Base-by-base conservation (phyloP, 441 rosid species). In the Arabidopsis hybrid region DNA sequence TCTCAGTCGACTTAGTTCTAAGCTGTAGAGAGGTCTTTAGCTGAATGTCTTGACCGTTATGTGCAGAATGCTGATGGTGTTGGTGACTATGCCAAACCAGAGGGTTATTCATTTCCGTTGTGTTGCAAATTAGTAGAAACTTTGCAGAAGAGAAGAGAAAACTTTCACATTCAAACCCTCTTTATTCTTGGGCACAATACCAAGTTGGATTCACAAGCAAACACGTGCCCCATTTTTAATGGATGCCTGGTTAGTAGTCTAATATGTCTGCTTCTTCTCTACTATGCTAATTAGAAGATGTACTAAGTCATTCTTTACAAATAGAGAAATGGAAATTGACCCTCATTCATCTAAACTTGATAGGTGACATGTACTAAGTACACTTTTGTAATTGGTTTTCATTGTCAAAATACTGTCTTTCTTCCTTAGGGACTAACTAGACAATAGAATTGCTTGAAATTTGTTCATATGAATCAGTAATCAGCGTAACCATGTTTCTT, bases 181-280 rank as follows among this genome's bases (percentile, higher is more conserved):
- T 83, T 78, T 71, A 85, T 91, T 81, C 93, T 93, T 73, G 73
- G 82, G 39, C 88, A 91, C 45, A 93, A 93, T 76, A 93, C 98
- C 71, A 84, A 72, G 84, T 38, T 61, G 72, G 96, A 93, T 74
- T 79, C 87, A 45, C 82, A 79, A 72, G 86, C 86, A 65, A 85
- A 79, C 60, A 73, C 93, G 12, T 80, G 67, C 74, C 97, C 98
- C 18, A 75, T 91, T 79, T 84, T 86, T 73, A 82, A 77, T 60
- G 98, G 98, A 17, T 79, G 86, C 57, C 64, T 91, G 95, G 98
- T 89, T 21, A 21, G 26, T 11, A 73, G 88, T n/a, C 74, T 65
- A 39, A 67, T 64, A 6, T 38, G 8, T 69, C 71, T 21, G 1
- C 18, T 32, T 51, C 26, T 21, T 21, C 26, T 21, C 26, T 51